Evolutionary conservation across 345 rosid genomes (phyloP), one percentile per base, ranked within the genome.

Genomic region (Diplotaxis tenuifolia): DNA sequence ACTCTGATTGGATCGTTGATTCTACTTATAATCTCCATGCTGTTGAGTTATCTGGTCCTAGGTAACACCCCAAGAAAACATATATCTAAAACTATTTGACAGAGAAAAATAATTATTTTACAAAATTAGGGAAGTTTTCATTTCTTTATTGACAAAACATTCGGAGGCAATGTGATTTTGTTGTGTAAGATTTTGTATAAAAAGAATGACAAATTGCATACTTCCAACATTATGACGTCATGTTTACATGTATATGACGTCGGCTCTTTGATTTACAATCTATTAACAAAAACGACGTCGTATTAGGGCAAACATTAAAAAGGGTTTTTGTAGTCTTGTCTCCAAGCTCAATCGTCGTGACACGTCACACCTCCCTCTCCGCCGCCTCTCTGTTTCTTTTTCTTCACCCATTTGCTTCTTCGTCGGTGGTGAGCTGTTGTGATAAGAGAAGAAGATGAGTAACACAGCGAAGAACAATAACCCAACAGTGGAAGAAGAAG

Each of bases 41-140:
- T 0, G 92, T 94, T 8, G 98, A 94, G 83, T 82, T 94, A 72
- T 94, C 98, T 29, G 97, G 96, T 80, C 98, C 98, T 9, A 84
- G 98, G 84, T 94, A 89, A 27, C 58, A 6, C 3, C 3, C 8
- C 9, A 1, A 9, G 25, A 7, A 21, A 23, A 6, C 23, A 42
- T 22, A 52, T 40, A n/a, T n/a, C n/a, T n/a, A n/a, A n/a, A n/a
- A n/a, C n/a, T n/a, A n/a, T 34, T 53, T 20, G 21, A 9, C 20
- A 53, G n/a, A 53, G 54, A 52, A 54, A 40, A 1, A 34, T 58
- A 10, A 19, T 25, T 4, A 45, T 49, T 8, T 67, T 65, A 29
- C 20, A 47, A 67, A 14, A 6, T 42, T 60, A 74, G 67, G 61
- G 58, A 57, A 65, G 12, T 59, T 23, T 57, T 31, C 19, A 15